These are phyloP conservation scores for Alternaria postmessia DNA, from an alignment of 2,329 filamentous ascomycete genomes.

Conservation along the genomic window DNA sequence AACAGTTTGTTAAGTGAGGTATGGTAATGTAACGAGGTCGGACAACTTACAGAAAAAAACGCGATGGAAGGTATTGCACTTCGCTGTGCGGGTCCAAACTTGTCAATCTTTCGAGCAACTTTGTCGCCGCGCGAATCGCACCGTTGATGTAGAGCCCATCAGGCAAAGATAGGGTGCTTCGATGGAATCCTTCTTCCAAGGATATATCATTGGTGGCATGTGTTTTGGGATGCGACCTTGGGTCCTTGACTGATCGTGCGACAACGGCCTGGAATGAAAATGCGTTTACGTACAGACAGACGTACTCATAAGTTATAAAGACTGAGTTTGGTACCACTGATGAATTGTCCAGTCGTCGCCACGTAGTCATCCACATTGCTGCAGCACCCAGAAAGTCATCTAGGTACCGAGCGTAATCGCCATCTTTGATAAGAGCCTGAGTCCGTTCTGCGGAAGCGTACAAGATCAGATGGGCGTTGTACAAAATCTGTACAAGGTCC, in stretches of 20 bases:
- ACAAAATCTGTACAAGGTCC: background rate
- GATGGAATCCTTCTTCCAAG: background rate
- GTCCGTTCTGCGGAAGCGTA: background rate
- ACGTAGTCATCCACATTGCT: background rate
- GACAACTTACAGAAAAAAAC: background rate
- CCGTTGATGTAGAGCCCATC: background rate
- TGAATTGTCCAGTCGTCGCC: background rate
- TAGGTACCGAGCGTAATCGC: background rate
- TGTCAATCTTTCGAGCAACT: background rate
- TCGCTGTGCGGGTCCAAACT: background rate
- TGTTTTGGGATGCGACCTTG: background rate
- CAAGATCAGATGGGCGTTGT: background rate
- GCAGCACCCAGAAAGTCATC: background rate
- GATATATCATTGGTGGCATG: background rate
- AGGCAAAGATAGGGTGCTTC: background rate
- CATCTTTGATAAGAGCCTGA: background rate
- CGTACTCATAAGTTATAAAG: background rate
- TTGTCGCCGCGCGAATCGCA: background rate
- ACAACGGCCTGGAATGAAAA: background rate
- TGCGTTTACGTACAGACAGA: background rate
- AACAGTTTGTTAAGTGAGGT: background rate
- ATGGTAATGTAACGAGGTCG: background rate
- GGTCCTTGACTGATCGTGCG: background rate
- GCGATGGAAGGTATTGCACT: background rate
- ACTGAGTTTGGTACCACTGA: background rate